Evolutionary conservation across 1,284 basidiomycete species (phyloP).

Genomic region (Waitea zeae): DNA sequence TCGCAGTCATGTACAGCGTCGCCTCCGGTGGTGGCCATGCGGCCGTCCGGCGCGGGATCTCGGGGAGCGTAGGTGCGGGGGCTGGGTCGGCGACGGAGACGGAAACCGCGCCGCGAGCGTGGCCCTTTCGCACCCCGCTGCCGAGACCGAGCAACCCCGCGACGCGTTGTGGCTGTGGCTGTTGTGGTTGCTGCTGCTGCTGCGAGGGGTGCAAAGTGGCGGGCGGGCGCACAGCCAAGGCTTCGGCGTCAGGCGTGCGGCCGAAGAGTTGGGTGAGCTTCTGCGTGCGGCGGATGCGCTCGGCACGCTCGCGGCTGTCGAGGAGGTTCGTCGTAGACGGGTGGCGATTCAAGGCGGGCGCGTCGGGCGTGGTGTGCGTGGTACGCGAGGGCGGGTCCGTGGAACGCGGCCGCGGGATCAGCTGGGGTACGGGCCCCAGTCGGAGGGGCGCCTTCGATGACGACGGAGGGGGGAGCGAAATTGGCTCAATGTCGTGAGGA

Average conservation of each 20-base stretch:
- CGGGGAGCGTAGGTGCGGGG: too few species aligned
- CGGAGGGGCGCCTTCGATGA: not conserved
- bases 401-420: not conserved
- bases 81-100: too few species aligned
- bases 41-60: too few species aligned
- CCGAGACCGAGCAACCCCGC: not conserved
- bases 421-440: not conserved
- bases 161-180: not conserved
- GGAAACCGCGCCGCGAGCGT: not conserved
- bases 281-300: conserved; percentile 51
- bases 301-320: conserved; percentile 45
- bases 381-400: too few species aligned
- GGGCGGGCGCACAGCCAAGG: not conserved
- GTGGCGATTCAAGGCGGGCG: conserved; percentile 1
- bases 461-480: not conserved
- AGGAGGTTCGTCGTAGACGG: conserved; percentile 48
- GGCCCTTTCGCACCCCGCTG: not conserved
- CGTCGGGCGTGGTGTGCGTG: conserved; percentile 2
- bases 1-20: conserved; percentile 14
- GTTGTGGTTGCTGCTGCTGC: too few species aligned
- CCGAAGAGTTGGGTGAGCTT: conserved; percentile 72
- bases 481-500: not conserved
- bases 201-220: not conserved
- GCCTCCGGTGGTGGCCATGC: conserved; percentile 19
- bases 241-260: conserved; percentile 29